Conservation (phyloP, 2,329 filamentous ascomycete species). For the Akanthomyces lecanii region DNA sequence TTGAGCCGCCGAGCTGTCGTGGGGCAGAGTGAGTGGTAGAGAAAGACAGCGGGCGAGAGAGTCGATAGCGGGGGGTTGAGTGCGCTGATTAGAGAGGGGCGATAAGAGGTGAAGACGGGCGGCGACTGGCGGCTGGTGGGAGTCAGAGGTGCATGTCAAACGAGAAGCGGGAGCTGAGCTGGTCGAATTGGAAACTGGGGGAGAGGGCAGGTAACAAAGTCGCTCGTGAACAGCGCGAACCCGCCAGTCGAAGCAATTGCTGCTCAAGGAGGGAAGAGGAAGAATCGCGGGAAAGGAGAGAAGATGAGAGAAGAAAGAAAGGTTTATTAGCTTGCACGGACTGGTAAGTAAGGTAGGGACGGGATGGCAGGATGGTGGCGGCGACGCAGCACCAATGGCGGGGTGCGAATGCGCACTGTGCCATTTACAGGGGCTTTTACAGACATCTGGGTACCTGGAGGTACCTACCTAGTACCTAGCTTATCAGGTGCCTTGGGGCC, state of each 20-base stretch:
- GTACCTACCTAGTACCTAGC: no score
- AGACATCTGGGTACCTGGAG: not conserved
- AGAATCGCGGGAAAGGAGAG: not conserved
- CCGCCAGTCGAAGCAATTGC: conserved; percentile 17
- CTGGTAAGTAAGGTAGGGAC: not conserved
- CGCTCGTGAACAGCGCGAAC: not conserved
- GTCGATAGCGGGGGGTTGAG: conserved; percentile 15
- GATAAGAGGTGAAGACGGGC: conserved; percentile 14
- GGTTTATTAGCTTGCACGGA: conserved; percentile 8
- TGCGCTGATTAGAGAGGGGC: conserved; percentile 18
- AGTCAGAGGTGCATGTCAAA: not conserved
- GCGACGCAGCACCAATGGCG: not conserved
- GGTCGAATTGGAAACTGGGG: not conserved
- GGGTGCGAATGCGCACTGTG: conserved; percentile 11
- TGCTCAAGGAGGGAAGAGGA: conserved; percentile 11
- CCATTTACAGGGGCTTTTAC: not conserved
- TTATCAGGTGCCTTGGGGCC: no score
- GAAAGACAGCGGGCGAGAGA: not conserved
- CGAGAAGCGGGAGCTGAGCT: conserved; percentile 1
- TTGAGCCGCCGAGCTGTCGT: conserved; percentile 16
- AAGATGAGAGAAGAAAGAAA: conserved; percentile 8
- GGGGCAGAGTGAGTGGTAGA: conserved; percentile 5
- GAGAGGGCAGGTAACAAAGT: not conserved
- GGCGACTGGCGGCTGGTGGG: conserved; percentile 3
- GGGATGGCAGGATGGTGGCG: not conserved